These are phyloP conservation scores for Vigna nakashimae DNA, from an alignment of 306 rosid species.

Conservation along the genomic window DNA sequence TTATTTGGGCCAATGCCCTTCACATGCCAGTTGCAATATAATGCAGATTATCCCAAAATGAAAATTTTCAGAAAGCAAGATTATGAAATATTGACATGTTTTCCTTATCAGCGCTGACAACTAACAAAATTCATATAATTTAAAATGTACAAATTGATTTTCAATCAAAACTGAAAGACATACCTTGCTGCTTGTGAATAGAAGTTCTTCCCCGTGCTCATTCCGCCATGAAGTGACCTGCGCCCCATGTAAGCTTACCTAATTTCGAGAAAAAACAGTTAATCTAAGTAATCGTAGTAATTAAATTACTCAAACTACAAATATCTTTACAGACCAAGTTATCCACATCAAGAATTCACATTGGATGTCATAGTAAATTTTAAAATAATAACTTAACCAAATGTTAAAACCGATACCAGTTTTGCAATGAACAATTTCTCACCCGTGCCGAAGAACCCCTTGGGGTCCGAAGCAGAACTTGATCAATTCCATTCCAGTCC, in stretches of 20 bases:
- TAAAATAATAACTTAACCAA: constrained; percentile 24
- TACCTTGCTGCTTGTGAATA: constrained; percentile 93
- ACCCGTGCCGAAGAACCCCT: constrained; percentile 82
- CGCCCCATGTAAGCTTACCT: constrained; percentile 94
- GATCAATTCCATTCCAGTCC: constrained; percentile 85
- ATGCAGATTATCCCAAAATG: constrained; percentile 5
- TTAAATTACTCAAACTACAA: constrained; percentile 16
- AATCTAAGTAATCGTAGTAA: constrained; percentile 26
- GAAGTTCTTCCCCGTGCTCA: constrained; percentile 88
- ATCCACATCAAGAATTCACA: constrained; percentile 27
- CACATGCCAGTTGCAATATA: neutral
- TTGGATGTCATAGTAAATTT: neutral
- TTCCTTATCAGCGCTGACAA: constrained; percentile 7
- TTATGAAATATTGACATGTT: constrained; percentile 33
- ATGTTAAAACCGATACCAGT: constrained; percentile 16
- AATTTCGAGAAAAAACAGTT: constrained; percentile 44
- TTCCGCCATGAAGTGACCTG: constrained; percentile 93
- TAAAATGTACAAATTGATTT: neutral
- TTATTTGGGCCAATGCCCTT: neutral
- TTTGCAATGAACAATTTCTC: constrained; percentile 44
- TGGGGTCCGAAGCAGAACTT: constrained; percentile 72
- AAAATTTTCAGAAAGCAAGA: constrained; percentile 15
- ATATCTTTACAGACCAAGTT: constrained; percentile 14
- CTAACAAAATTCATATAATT: constrained; percentile 22
- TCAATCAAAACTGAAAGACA: neutral